A percentile compares a stretch with the other conserved stretches of the same genome.
Conservation (phyloP, 2,329 filamentous ascomycete genomes). For the Gaeumannomyces sp. region DNA sequence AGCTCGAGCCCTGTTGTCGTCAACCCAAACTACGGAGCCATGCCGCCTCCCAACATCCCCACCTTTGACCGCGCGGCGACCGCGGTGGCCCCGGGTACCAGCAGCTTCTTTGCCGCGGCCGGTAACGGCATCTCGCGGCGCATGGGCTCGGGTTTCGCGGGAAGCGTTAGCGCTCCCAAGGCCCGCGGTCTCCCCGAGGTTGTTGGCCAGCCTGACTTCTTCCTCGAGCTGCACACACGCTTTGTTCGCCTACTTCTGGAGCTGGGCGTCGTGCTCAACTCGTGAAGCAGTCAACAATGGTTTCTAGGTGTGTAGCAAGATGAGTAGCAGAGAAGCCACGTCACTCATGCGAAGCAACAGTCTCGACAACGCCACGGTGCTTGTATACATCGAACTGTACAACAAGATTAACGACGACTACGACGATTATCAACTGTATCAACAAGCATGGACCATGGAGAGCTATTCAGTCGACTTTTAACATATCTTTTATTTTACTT, state of each 20-base stretch:
- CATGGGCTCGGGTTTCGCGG: conserved; percentile 48
- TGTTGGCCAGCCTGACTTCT: conserved; percentile 61
- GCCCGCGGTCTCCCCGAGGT: conserved; percentile 59
- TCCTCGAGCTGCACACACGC: conserved; percentile 57
- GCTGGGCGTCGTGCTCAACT: conserved; percentile 47
- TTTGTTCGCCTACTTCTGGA: conserved; percentile 60
- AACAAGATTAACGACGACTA: too few species aligned
- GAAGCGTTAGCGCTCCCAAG: conserved; percentile 50
- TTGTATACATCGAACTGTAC: too few species aligned
- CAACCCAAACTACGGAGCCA: conserved; percentile 28
- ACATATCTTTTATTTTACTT: too few species aligned
- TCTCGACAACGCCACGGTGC: too few species aligned
- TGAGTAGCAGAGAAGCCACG: too few species aligned
- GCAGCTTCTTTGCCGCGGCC: conserved; percentile 51
- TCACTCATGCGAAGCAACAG: too few species aligned
- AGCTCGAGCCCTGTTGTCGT: conserved; percentile 31
- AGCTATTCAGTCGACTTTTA: too few species aligned
- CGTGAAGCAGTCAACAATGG: conserved; percentile 23
- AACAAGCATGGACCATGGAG: too few species aligned
- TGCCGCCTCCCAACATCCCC: neutral
- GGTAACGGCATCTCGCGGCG: conserved; percentile 49
- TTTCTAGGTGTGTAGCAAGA: too few species aligned
- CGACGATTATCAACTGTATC: too few species aligned
- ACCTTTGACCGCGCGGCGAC: neutral
- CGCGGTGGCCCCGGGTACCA: conserved; percentile 24